Conservation (phyloP, 257 asterid species). For the Solanum pennellii region DNA sequence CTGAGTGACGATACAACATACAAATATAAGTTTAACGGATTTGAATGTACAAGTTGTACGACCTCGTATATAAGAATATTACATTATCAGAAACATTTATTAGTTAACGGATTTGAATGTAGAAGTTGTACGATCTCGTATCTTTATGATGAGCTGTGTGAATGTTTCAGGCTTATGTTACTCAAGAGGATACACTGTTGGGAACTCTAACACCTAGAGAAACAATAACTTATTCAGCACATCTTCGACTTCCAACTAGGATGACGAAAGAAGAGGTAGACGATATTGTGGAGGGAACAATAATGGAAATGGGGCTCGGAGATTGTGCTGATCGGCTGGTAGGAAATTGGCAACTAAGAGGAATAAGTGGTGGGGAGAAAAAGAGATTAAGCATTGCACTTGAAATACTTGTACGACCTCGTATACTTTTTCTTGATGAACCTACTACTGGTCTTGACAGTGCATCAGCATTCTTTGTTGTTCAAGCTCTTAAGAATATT, state of each 20-base stretch:
- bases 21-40: no score
- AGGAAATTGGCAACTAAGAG: slow-evolving; percentile 87
- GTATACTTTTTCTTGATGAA: slow-evolving; percentile 79
- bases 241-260: slow-evolving; percentile 65
- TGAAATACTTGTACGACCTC: slow-evolving; percentile 74
- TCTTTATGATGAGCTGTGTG: background rate
- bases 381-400: slow-evolving; percentile 86
- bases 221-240: slow-evolving; percentile 72
- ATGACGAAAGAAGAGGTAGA: slow-evolving; percentile 36
- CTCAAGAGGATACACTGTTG: slow-evolving; percentile 82
- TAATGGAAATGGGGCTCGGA: slow-evolving; percentile 76
- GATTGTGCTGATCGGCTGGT: slow-evolving; percentile 72
- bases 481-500: slow-evolving; percentile 73
- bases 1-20: background rate
- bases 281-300: slow-evolving; percentile 59
- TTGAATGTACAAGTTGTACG: no score
- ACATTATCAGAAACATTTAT: background rate
- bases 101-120: background rate
- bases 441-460: slow-evolving; percentile 97
- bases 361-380: slow-evolving; percentile 93
- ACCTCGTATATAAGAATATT: no score
- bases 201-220: slow-evolving; percentile 88
- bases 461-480: slow-evolving; percentile 87
- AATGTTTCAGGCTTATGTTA: slow-evolving; percentile 72
- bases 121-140: background rate